Evolutionary conservation across 805 yeast genomes (phyloP), one percentile per base, ranked within the genome.

Genomic region (Pichia cephalocereana): DNA sequence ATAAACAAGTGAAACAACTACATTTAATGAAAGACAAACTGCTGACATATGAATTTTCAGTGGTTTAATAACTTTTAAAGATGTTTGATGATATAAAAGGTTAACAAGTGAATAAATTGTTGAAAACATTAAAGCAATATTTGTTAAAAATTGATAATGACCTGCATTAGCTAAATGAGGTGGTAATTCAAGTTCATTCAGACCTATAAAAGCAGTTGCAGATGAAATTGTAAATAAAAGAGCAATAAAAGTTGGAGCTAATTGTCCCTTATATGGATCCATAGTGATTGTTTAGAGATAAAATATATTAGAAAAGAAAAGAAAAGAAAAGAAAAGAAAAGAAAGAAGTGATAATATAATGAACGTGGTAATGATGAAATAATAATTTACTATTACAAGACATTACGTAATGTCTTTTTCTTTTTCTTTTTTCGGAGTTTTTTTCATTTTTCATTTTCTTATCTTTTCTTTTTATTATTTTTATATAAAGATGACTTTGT

Each of bases 101-200:
- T 76, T 76, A 37, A 72, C 40, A 15, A 57, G 41, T 49, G 69
- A 71, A 51, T 74, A 71, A 41, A 72, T 48, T 10, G 78, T 54
- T 2, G 85, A 73, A 17, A 74, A 57, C 2, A 65, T 57, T 32
- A 82, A 69, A 9, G 83, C 75, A n/a, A 83, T 57, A 58, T 82
- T 83, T 5, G 93, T 85, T 45, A 84, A 68, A 59, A 85, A 85
- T 58, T 85, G 91, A 65, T 73, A 74, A 49, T 77, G 84, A 2
- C 91, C 91, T 1, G 81, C 91, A 23, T 65, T 62, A 2, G 58
- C 67, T 28, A 83, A 62, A 37, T 64, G 67, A 1, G 64, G 67
- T 0, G 89, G 88, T 27, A 84, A 63, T 14, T 58, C 60, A 8
- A 64, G 38, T 39, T 31, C 32, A 40, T 52, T 32, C 10, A 63